Evolutionary conservation across 2,329 filamentous ascomycete genomes (phyloP).

Genomic region (Pseudogymnoascus sp.): DNA sequence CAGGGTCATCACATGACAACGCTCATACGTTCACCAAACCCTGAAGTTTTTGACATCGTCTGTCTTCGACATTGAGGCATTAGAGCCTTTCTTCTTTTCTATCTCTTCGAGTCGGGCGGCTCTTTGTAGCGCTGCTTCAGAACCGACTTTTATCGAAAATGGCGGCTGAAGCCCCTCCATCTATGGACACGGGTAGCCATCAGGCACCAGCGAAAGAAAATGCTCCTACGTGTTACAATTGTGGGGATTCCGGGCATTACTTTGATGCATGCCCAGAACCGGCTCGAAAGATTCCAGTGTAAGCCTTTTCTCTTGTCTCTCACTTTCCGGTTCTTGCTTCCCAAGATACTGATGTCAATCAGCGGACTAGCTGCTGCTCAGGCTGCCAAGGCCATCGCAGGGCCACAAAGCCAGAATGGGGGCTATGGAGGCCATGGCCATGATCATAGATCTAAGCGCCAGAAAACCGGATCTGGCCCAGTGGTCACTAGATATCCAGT

Average conservation of each 20-base stretch:
- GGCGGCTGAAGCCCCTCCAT: neutral
- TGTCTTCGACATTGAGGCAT: neutral
- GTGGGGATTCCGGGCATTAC: slow-evolving; percentile 42
- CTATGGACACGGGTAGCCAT: neutral
- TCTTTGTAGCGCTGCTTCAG: neutral
- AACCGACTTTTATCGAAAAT: neutral
- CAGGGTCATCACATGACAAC: slow-evolving; percentile 3
- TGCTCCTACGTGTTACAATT: slow-evolving; percentile 41
- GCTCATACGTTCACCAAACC: neutral
- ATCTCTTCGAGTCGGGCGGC: neutral
- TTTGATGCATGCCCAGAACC: slow-evolving; percentile 44
- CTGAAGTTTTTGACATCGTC: neutral
- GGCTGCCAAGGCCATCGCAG: slow-evolving; percentile 6
- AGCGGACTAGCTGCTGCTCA: slow-evolving; percentile 14
- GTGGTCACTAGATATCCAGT: slow-evolving; percentile 17
- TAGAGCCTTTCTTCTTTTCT: neutral
- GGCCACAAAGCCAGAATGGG: neutral
- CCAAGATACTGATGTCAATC: slow-evolving; percentile 13
- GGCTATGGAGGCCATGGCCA: slow-evolving; percentile 12
- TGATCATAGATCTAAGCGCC: slow-evolving; percentile 19
- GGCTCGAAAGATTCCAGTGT: slow-evolving; percentile 41
- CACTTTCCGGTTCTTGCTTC: slow-evolving; percentile 8
- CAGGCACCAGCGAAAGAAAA: slow-evolving; percentile 3
- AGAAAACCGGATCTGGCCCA: slow-evolving; percentile 21
- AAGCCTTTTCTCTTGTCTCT: slow-evolving; percentile 28